These are phyloP conservation scores for Globisporangium nunn DNA, from an alignment of 352 stramenopile genomes.

Conservation along the genomic window DNA sequence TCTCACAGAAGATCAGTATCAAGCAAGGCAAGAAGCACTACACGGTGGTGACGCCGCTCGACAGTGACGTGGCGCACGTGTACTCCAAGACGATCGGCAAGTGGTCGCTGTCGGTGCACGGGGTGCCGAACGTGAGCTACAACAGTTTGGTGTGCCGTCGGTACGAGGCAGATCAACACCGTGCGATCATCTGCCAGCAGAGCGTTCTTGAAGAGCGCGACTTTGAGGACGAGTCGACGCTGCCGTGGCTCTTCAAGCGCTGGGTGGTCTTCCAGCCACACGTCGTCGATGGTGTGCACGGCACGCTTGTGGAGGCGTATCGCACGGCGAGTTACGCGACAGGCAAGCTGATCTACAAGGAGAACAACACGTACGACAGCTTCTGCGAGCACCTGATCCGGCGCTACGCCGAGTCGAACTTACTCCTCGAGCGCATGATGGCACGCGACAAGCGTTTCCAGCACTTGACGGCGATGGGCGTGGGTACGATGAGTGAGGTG, in stretches of 20 bases:
- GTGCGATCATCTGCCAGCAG: slow-evolving; percentile 79
- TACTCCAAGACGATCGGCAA: slow-evolving; percentile 82
- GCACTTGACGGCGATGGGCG: slow-evolving; percentile 32
- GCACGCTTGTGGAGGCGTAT: slow-evolving; percentile 77
- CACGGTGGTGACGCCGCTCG: slow-evolving; percentile 68
- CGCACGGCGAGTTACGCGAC: slow-evolving; percentile 82
- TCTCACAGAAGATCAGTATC: slow-evolving; percentile 67
- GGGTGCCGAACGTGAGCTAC: slow-evolving; percentile 81
- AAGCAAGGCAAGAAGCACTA: slow-evolving; percentile 80
- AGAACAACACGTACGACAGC: slow-evolving; percentile 86
- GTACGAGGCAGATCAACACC: slow-evolving; percentile 39
- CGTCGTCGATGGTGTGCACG: slow-evolving; percentile 61
- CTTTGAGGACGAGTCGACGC: slow-evolving; percentile 70
- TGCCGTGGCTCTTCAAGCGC: slow-evolving; percentile 84
- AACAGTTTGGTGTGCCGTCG: slow-evolving; percentile 74
- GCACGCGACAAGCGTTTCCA: slow-evolving; percentile 67
- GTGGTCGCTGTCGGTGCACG: slow-evolving; percentile 78
- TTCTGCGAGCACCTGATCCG: slow-evolving; percentile 86
- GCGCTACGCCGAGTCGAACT: slow-evolving; percentile 80
- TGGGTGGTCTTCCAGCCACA: slow-evolving; percentile 82
- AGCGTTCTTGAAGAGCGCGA: slow-evolving; percentile 79
- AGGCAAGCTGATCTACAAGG: slow-evolving; percentile 80
- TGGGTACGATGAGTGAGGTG: slow-evolving; percentile 19
- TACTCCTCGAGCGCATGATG: slow-evolving; percentile 79
- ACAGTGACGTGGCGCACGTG: slow-evolving; percentile 69